Base-by-base conservation (phyloP, 2,329 filamentous ascomycete genomes). In the Xylaria sp. region DNA sequence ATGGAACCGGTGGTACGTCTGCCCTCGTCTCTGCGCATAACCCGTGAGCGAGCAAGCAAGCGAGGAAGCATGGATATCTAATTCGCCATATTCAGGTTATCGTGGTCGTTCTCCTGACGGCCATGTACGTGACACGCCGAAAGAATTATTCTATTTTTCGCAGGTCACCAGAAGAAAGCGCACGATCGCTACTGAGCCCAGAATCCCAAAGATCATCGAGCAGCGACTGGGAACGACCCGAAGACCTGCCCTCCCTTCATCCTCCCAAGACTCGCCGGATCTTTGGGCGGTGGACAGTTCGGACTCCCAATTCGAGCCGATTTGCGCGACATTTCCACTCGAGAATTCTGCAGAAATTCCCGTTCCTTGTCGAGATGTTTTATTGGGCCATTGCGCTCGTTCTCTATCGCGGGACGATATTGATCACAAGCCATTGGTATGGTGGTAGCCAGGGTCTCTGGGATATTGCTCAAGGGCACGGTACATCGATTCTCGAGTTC, bases 321-420 rank as follows among this genome's bases (percentile, higher is more conserved):
- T 90, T 90, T 78, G 81, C 84, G 59, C 80, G 85, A 63, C 81
- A 90, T 75, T 75, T 87, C 51, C 88, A 90, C 78, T 89, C 86
- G 67, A 83, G 87, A 29, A 81, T 90, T 61, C 79, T 91, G 58
- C 84, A 88, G 73, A 89, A 88, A 73, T 90, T 89, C 72, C 90
- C 90, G 4, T 92, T 92, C 75, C 78, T 92, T 63, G 84, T 92
- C 58, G 90, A 92, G 78, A 92, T 92, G 88, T 91, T 92, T 78
- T 92, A 92, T 81, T 92, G 90, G 90, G 83, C 86, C 51, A 83
- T 92, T 73, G 91, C 89, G 75, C 87, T 90, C 71, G 82, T 85
- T 54, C 89, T 90, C 76, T 92, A 92, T 79, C 83, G 85, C 44
- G 81, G 88, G 78, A 90, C 88, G 8, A 84, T 86, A 18, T 80